Evolutionary conservation across 352 stramenopile genomes (phyloP), one percentile per base, ranked within the genome.

Genomic region (Phytophthora tentaculata): DNA sequence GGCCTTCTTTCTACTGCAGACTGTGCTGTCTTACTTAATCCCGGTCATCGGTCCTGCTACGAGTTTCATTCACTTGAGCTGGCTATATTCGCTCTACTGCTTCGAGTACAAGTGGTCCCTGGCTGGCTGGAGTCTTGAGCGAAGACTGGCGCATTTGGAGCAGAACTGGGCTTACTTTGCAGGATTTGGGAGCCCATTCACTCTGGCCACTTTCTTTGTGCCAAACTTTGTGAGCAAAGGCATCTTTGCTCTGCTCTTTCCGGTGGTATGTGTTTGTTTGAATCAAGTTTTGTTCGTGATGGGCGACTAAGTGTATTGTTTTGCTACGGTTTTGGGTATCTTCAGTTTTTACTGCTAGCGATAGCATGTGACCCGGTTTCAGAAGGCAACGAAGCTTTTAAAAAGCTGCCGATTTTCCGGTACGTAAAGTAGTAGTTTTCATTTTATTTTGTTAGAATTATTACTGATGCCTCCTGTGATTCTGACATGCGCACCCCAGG

Each of bases 61-160:
- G 23, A 96, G 88, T 67, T 96, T 96, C 54, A 86, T 95, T 52
- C 86, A 95, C 62, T 57, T 95, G 44, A 95, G 88, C 45, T 96
- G 88, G 88, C 68, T 96, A 24, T 96, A 96, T 70, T 91, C 89
- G 47, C 82, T 96, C n/a, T 96, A 96, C 64, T 95, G 87, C 75
- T 96, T 95, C 61, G 89, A 96, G 68, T 96, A 96, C 83, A 96
- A 95, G 75, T 96, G 89, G 89, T 94, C 86, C 39, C 71, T 95
- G 28, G 87, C 86, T 43, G 89, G 89, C 5, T 96, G 89, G 89
- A 93, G 86, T 61, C 83, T 96, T 2, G 89, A 96, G 64, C 84
- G 85, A 53, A 79, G 84, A 2, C 76, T 96, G 19, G 80, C 68
- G 0, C 83, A 94, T 66, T 74, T 96, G 44, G 89, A 96, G 74